These are phyloP conservation scores for Oryza longistaminata DNA, from an alignment of 176 grass and related monocot species.

Conservation along the genomic window DNA sequence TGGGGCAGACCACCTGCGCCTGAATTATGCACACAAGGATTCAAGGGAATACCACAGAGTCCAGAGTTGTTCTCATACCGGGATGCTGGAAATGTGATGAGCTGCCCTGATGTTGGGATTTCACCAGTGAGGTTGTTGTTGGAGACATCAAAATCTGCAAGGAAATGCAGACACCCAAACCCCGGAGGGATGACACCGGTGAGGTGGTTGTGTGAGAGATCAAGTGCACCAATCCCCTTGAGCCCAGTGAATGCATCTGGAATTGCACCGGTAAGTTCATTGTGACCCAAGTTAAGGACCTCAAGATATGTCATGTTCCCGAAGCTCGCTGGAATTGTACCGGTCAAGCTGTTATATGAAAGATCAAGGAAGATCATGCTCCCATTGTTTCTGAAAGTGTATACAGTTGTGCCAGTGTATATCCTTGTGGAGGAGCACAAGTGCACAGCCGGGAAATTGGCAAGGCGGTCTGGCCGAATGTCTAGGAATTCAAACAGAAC, in stretches of 20 bases:
- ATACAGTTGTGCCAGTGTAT: slow-evolving; percentile 64
- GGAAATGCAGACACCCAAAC: slow-evolving; percentile 55
- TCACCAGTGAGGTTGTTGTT: slow-evolving; percentile 58
- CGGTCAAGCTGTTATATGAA: slow-evolving; percentile 54
- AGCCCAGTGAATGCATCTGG: slow-evolving; percentile 51
- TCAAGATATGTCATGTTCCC: slow-evolving; percentile 66
- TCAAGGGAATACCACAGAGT: slow-evolving; percentile 61
- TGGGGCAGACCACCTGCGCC: background rate
- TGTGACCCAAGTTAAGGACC: slow-evolving; percentile 70
- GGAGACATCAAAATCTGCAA: slow-evolving; percentile 67
- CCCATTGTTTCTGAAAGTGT: slow-evolving; percentile 55
- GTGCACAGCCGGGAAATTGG: slow-evolving; percentile 41
- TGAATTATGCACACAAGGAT: slow-evolving; percentile 34
- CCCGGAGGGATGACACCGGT: slow-evolving; percentile 48
- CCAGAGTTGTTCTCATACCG: slow-evolving; percentile 70
- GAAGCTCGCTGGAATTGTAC: slow-evolving; percentile 44
- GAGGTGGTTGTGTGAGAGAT: slow-evolving; percentile 64
- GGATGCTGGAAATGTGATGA: slow-evolving; percentile 60
- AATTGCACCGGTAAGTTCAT: slow-evolving; percentile 44
- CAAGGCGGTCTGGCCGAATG: slow-evolving; percentile 58
- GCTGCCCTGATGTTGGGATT: slow-evolving; percentile 62
- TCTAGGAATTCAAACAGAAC: slow-evolving; percentile 65
- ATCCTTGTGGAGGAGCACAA: slow-evolving; percentile 57
- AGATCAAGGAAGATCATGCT: slow-evolving; percentile 74
- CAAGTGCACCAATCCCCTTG: slow-evolving; percentile 47